These are phyloP conservation scores for Chaetomium cochliodes DNA, from an alignment of 495 filamentous ascomycete species.

Conservation along the genomic window DNA sequence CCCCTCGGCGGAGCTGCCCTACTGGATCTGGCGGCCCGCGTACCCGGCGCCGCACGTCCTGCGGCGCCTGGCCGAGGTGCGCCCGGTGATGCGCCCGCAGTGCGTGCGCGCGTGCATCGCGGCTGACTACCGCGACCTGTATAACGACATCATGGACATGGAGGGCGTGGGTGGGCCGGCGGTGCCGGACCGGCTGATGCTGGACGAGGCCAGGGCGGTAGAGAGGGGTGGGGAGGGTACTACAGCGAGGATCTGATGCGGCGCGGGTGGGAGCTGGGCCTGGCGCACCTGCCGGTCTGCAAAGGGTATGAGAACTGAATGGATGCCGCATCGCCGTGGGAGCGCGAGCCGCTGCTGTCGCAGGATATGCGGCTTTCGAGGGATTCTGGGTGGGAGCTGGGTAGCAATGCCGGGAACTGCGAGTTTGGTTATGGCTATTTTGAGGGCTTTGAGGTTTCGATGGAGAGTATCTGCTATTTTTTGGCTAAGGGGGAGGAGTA, in stretches of 20 bases:
- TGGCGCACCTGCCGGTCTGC: not conserved
- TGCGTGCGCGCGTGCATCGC: not conserved
- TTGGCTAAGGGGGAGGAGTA: no score
- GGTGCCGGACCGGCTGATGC: not conserved
- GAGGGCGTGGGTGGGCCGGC: not conserved
- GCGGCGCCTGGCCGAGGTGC: not conserved
- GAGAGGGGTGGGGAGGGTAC: not conserved
- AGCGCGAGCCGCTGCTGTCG: not conserved
- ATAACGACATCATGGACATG: not conserved
- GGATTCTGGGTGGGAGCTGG: not conserved
- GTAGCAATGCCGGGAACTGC: not conserved
- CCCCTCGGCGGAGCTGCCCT: not conserved
- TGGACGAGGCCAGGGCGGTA: not conserved
- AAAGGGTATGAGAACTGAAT: not conserved
- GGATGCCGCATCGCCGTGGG: not conserved
- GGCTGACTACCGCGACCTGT: not conserved
- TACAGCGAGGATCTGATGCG: not conserved
- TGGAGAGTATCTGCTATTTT: not conserved
- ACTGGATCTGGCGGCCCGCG: conserved; percentile 17
- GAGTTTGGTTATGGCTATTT: not conserved
- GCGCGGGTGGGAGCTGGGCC: not conserved
- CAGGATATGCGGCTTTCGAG: not conserved
- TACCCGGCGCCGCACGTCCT: not conserved
- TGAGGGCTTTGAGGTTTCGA: not conserved
- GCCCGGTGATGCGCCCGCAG: not conserved